Base-by-base conservation (phyloP, 2,329 filamentous ascomycete species). In the Trichocomaceae sp. region DNA sequence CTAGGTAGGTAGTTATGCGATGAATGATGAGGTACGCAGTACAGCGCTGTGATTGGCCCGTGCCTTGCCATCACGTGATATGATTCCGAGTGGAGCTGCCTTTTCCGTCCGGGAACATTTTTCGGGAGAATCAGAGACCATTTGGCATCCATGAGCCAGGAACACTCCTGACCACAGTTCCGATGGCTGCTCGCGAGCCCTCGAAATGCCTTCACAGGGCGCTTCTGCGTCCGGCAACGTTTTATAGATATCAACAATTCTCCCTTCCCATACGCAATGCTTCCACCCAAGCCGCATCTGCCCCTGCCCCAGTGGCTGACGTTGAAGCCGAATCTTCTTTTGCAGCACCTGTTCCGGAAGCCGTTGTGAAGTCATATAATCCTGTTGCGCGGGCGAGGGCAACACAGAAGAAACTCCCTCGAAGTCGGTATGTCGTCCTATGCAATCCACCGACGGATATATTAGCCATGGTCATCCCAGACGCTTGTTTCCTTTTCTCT, bases 241-340 rank as follows among this genome's bases (percentile, higher is more conserved):
- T 67, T 12, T 65, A 64, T 54, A 57, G 64, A 53, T 65, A 64
- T 47, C 61, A 65, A 20, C 69, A 67, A 57, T 59, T 61, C 53
- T 59, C 69, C 29, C 63, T 66, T 47, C 67, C 61, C 55, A 66
- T 69, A 61, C 77, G 77, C 72, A 71, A 77, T 74, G 74, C 70
- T 66, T 78, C 77, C 51, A 68, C 73, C 52, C 65, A 73, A 48
- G 69, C 74, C 15, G 62, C 70, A 47, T 68, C 75, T 8, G 61
- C 70, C 26, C 61, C 66, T 23, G 62, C 69, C 57, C 62, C 69
- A 49, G 48, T 69, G 41, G 60, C 66, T 8, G 76, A 79, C 7
- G 68, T 82, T 41, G 78, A 82, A 61, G 63, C 72, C 17, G 66
- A 68, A 13, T 77, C 75, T 51, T 80, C 78, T 42, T 66, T 79